These are phyloP conservation scores for Sugiyamaella grinbergsii DNA, from an alignment of 1,139 yeast species.

Conservation along the genomic window DNA sequence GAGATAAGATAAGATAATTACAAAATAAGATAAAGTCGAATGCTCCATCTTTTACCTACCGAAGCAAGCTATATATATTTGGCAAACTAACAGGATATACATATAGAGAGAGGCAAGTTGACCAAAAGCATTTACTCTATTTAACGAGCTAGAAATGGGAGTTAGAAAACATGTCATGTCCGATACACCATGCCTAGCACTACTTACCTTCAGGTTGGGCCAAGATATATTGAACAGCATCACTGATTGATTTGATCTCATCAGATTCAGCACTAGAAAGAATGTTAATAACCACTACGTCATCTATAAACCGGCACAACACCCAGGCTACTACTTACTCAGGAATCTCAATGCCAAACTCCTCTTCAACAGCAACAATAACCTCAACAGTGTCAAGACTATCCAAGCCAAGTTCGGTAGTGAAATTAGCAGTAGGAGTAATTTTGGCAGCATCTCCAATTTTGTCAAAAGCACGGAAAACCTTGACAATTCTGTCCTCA, in stretches of 20 bases:
- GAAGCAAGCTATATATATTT: neutral
- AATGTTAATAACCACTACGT: constrained; percentile 3
- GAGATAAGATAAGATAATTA: neutral
- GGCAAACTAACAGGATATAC: constrained; percentile 1
- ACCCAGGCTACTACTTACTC: too few species aligned
- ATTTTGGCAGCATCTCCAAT: constrained; percentile 46
- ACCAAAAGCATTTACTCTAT: neutral
- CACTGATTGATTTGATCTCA: constrained; percentile 76
- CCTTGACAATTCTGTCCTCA: constrained; percentile 71
- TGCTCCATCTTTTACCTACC: too few species aligned
- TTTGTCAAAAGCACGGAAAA: constrained; percentile 78
- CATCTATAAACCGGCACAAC: too few species aligned
- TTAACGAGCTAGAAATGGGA: constrained; percentile 19
- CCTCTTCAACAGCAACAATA: constrained; percentile 84
- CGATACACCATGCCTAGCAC: neutral
- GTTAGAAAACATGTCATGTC: too few species aligned
- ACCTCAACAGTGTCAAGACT: constrained; percentile 88
- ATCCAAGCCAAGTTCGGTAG: constrained; percentile 80
- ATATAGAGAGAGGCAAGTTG: neutral
- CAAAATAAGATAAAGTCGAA: too few species aligned
- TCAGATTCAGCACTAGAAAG: constrained; percentile 61
- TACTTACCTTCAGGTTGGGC: constrained; percentile 55
- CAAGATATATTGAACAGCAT: constrained; percentile 74
- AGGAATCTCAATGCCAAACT: constrained; percentile 65
- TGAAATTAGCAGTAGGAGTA: constrained; percentile 60